phyloP scores from a whole-genome alignment of 345 rosid genomes.

The Dimocarpus longan region DNA sequence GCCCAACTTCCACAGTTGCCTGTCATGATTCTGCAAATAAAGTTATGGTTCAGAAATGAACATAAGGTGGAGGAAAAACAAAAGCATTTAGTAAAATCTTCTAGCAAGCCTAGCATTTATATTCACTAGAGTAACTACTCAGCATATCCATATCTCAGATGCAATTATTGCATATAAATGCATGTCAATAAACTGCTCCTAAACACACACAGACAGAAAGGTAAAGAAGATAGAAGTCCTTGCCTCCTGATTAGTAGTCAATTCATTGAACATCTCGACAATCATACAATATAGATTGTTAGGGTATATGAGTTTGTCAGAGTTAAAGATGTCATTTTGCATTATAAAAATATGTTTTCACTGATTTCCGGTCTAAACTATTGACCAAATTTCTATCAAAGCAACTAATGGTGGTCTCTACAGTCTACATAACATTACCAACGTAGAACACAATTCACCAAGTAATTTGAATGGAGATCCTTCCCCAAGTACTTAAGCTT shows the following conservation, averaged over 20 bases:
- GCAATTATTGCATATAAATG: not conserved
- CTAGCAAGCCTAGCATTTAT: not conserved
- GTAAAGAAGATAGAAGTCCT: not conserved
- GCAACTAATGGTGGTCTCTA: not conserved
- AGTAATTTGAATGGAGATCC: not conserved
- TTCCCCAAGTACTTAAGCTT: not conserved
- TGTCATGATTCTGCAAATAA: slow-evolving; percentile 65
- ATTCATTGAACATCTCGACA: not conserved
- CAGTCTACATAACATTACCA: not conserved
- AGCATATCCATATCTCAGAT: not conserved
- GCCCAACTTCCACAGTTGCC: slow-evolving; percentile 82
- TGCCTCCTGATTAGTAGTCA: not conserved
- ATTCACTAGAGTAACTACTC: not conserved
- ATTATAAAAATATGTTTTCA: not conserved
- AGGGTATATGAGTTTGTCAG: not conserved
- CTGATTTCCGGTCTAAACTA: not conserved
- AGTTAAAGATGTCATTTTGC: too few species aligned
- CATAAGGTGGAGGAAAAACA: not conserved
- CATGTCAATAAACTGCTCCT: slow-evolving; percentile 1
- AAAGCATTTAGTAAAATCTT: not conserved
- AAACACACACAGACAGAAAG: not conserved
- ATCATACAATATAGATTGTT: not conserved
- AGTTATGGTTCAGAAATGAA: slow-evolving; percentile 2
- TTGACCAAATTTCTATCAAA: not conserved
- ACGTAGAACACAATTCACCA: not conserved